Conservation (phyloP, 225 moss, liverwort and hornwort species). For the Neckera pumila region DNA sequence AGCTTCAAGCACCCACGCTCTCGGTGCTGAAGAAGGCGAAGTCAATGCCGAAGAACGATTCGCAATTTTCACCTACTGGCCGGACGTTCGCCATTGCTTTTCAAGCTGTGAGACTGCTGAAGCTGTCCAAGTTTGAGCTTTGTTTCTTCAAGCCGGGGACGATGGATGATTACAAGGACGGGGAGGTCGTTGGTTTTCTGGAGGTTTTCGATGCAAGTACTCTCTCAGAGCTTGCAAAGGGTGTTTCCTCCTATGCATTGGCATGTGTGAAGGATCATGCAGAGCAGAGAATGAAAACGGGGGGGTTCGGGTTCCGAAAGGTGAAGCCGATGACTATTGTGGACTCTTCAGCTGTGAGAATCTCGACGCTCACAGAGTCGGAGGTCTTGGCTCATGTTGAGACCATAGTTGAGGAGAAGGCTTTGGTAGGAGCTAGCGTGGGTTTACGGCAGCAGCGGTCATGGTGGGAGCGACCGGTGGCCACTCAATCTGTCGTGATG, state of each 20-base stretch:
- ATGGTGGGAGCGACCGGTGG: slow-evolving; percentile 56
- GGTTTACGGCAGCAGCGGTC: slow-evolving; percentile 12
- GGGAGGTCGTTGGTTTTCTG: slow-evolving; percentile 37
- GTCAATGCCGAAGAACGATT: slow-evolving; percentile 17
- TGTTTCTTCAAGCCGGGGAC: slow-evolving; percentile 54
- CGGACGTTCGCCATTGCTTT: slow-evolving; percentile 63
- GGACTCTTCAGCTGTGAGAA: slow-evolving; percentile 22
- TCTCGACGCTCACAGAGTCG: slow-evolving; percentile 42
- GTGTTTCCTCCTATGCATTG: slow-evolving; percentile 51
- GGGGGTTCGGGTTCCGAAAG: not conserved
- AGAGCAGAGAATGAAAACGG: slow-evolving; percentile 1
- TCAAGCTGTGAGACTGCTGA: slow-evolving; percentile 59
- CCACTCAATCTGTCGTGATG: slow-evolving; percentile 5
- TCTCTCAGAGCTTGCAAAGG: slow-evolving; percentile 52
- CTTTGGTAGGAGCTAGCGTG: not conserved
- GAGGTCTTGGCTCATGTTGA: slow-evolving; percentile 49
- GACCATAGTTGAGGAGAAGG: slow-evolving; percentile 12
- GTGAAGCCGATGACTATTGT: slow-evolving; percentile 12
- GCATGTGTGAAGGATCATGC: slow-evolving; percentile 44
- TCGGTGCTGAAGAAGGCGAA: slow-evolving; percentile 52
- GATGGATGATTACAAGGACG: slow-evolving; percentile 48
- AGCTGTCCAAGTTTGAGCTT: slow-evolving; percentile 55
- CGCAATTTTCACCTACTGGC: slow-evolving; percentile 27
- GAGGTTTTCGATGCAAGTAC: slow-evolving; percentile 45
- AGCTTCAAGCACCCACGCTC: slow-evolving; percentile 71